Conservation (phyloP, 1,284 basidiomycete genomes). For the Cutaneotrichosporon mucoides region DNA sequence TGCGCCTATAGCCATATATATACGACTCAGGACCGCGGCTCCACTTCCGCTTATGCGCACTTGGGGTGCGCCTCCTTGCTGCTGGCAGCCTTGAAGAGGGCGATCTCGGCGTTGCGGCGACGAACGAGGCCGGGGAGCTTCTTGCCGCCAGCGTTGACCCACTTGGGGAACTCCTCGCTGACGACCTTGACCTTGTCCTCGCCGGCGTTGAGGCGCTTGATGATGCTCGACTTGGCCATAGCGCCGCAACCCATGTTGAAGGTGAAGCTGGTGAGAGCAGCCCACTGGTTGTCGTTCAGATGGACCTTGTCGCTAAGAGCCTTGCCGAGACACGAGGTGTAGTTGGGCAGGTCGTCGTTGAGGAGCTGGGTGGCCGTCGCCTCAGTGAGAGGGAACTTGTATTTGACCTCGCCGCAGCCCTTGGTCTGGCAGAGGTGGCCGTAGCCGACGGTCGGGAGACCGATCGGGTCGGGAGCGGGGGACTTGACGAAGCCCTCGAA, state of each 20-base stretch:
- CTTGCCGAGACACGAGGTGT: conserved; percentile 9
- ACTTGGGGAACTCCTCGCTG: conserved; percentile 8
- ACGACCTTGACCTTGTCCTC: conserved; percentile 7
- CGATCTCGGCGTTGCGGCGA: conserved; percentile 13
- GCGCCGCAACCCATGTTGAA: conserved; percentile 15
- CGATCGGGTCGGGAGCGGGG: conserved; percentile 7
- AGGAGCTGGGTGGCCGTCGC: conserved; percentile 7
- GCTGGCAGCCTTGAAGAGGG: conserved; percentile 3
- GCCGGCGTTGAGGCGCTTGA: conserved; percentile 11
- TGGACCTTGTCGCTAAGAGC: conserved; percentile 1
- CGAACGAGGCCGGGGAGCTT: conserved; percentile 5
- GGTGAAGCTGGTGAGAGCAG: conserved; percentile 3
- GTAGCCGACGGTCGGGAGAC: conserved; percentile 15
- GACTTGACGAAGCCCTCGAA: conserved; percentile 9
- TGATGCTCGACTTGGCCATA: neutral
- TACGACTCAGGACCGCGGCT: too few species aligned
- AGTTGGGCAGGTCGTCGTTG: conserved; percentile 7
- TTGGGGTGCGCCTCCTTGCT: conserved; percentile 5
- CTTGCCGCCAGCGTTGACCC: conserved; percentile 4
- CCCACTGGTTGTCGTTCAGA: conserved; percentile 18
- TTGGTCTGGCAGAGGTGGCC: conserved; percentile 13
- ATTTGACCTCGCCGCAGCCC: conserved; percentile 5
- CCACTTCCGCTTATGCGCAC: neutral
- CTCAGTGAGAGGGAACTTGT: conserved; percentile 8
- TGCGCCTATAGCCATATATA: too few species aligned